phyloP scores from a whole-genome alignment of 2,329 filamentous ascomycete genomes.

The Fusarium gaditjirri region DNA sequence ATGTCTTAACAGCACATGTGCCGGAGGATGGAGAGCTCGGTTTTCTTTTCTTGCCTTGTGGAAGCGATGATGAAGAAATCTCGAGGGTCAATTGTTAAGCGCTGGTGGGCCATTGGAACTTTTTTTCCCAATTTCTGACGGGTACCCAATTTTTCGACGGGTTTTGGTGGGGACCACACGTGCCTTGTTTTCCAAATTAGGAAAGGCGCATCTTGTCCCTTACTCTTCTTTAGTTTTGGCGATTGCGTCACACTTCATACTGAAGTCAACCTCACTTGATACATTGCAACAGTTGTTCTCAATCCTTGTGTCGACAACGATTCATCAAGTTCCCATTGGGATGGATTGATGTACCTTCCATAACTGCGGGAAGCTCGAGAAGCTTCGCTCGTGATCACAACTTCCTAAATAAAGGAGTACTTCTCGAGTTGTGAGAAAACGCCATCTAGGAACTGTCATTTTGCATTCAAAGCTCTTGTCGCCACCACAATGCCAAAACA shows the following conservation, averaged over 20 bases:
- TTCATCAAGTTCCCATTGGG: neutral
- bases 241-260: constrained; percentile 19
- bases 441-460: neutral
- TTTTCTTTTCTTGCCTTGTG: neutral
- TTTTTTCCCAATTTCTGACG: constrained; percentile 40
- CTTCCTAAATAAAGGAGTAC: neutral
- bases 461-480: neutral
- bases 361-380: too few species aligned
- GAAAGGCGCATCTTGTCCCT: neutral
- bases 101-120: constrained; percentile 33
- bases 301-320: neutral
- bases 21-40: constrained; percentile 7
- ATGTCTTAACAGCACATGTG: constrained; percentile 22
- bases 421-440: neutral
- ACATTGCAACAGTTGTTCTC: neutral
- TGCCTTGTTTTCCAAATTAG: constrained; percentile 33
- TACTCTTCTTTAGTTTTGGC: constrained; percentile 21
- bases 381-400: neutral
- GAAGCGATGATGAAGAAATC: constrained; percentile 19
- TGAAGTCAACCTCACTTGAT: constrained; percentile 8
- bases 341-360: neutral
- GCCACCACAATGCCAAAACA: neutral
- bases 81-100: constrained; percentile 22
- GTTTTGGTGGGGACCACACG: constrained; percentile 46
- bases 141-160: constrained; percentile 38